Percentiles rank a stretch among this genome's conserved stretches.
Evolutionary conservation across 768 basidiomycete genomes (phyloP).

Genomic region (Hirschioporus abietinus): DNA sequence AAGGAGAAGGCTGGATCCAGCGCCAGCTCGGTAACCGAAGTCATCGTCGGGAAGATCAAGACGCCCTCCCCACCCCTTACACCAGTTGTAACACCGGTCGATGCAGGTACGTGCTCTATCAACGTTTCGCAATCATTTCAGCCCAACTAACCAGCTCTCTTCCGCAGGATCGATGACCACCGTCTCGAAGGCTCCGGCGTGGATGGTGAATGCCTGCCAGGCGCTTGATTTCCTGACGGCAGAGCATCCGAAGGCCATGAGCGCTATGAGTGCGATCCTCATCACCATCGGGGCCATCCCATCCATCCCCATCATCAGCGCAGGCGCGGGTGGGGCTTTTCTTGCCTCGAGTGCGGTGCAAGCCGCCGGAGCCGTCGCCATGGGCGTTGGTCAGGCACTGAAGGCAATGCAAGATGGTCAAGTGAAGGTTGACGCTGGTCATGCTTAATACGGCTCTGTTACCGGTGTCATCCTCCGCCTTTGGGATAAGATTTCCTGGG

Average conservation of each 20-base stretch:
- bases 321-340: slow-evolving; percentile 66
- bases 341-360: slow-evolving; percentile 71
- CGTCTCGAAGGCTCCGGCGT: slow-evolving; percentile 59
- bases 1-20: not conserved
- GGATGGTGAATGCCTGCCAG: slow-evolving; percentile 72
- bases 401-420: slow-evolving; percentile 40
- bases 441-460: no score
- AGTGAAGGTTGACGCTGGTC: not conserved
- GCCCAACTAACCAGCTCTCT: not conserved
- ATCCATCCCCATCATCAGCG: slow-evolving; percentile 61
- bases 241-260: slow-evolving; percentile 75
- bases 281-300: slow-evolving; percentile 76
- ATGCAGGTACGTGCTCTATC: not conserved
- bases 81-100: not conserved
- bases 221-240: slow-evolving; percentile 69
- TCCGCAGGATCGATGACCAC: not conserved
- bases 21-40: not conserved
- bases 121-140: not conserved
- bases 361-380: slow-evolving; percentile 73
- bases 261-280: slow-evolving; percentile 67
- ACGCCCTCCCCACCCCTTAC: not conserved
- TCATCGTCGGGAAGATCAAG: not conserved
- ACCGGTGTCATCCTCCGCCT: no score
- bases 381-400: slow-evolving; percentile 60
- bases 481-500: no score